Conservation (phyloP, 2,329 filamentous ascomycete species). For the Fusarium sp. region DNA sequence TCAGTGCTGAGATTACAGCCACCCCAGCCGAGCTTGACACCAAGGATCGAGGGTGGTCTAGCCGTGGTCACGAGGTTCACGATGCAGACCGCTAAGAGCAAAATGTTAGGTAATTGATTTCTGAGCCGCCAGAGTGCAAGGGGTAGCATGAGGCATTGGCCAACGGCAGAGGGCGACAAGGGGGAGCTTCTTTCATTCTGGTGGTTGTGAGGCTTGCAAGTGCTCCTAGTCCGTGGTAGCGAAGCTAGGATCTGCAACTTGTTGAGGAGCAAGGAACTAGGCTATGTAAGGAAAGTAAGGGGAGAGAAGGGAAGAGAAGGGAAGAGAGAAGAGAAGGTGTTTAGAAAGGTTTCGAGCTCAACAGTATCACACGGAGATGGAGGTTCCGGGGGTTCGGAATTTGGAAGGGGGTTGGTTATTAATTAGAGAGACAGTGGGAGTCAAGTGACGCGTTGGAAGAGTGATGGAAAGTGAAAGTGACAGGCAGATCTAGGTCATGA, state of each 20-base stretch:
- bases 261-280: slow-evolving; percentile 26
- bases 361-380: slow-evolving; percentile 15
- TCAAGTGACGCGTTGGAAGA: slow-evolving; percentile 23
- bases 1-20: slow-evolving; percentile 18
- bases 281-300: slow-evolving; percentile 31
- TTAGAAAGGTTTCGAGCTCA: neutral
- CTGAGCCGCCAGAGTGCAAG: slow-evolving; percentile 22
- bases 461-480: slow-evolving; percentile 1
- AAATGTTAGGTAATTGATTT: slow-evolving; percentile 40
- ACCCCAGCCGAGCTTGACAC: slow-evolving; percentile 22
- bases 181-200: slow-evolving; percentile 2
- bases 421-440: neutral
- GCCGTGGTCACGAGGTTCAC: slow-evolving; percentile 26
- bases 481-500: slow-evolving; percentile 19
- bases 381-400: slow-evolving; percentile 24
- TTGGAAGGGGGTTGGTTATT: neutral
- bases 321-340: neutral
- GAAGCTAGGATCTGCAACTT: slow-evolving; percentile 27
- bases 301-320: neutral
- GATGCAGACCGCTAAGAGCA: slow-evolving; percentile 36
- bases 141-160: slow-evolving; percentile 31
- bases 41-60: slow-evolving; percentile 23
- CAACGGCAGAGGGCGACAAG: slow-evolving; percentile 18
- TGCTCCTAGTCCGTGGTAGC: slow-evolving; percentile 18
- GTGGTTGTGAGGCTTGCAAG: slow-evolving; percentile 29